Percentiles rank a stretch among this genome's conserved stretches.
These are phyloP conservation scores for Triangularia setosa DNA, from an alignment of 2,329 filamentous ascomycete genomes.

Conservation along the genomic window DNA sequence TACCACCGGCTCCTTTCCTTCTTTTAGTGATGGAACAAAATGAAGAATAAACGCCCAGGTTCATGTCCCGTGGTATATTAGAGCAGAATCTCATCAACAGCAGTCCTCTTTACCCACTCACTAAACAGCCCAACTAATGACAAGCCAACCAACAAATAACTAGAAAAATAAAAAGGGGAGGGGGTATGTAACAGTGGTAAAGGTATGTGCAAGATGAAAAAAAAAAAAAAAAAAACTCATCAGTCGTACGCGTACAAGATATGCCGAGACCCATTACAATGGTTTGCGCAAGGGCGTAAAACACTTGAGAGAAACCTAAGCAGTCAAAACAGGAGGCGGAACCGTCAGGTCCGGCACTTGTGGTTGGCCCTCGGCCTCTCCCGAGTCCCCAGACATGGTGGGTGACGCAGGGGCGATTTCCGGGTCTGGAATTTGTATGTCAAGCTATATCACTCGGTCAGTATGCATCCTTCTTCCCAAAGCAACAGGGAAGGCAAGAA, in stretches of 20 bases:
- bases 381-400: conserved; percentile 39
- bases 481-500: conserved; percentile 12
- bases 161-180: conserved; percentile 2
- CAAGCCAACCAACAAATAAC: neutral
- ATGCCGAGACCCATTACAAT: neutral
- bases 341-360: conserved; percentile 28
- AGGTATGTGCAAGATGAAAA: neutral
- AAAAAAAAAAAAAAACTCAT: neutral
- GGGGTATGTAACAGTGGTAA: conserved; percentile 7
- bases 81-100: neutral
- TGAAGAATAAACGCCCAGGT: conserved; percentile 1
- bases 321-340: conserved; percentile 20
- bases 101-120: neutral
- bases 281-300: neutral
- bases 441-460: conserved; percentile 48
- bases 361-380: conserved; percentile 3
- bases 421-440: conserved; percentile 77
- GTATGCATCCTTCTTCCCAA: neutral
- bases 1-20: too few relatives aligned
- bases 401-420: conserved; percentile 56
- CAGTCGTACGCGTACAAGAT: conserved; percentile 10
- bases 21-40: neutral
- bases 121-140: neutral
- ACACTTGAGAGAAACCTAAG: neutral
- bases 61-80: neutral